A percentile compares a stretch with the other conserved stretches of the same genome.
Conservation (phyloP, 169 alveolate species). For the Plasmodium ovale region DNA sequence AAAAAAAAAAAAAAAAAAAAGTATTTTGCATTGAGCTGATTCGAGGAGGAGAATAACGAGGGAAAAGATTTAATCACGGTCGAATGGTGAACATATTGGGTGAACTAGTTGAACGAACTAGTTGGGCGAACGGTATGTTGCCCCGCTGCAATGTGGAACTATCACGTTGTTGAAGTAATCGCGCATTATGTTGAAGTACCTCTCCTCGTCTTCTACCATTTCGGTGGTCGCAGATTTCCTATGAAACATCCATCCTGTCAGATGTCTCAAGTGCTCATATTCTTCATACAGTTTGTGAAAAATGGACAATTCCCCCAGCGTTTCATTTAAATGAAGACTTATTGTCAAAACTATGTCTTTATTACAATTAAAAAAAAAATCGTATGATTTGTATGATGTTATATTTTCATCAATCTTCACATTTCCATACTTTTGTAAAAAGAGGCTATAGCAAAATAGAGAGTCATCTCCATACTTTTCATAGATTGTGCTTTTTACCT, state of each 20-base stretch:
- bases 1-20: no score
- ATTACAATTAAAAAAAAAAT: conserved; percentile 1
- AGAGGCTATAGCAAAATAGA: background rate
- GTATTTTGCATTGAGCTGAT: no score
- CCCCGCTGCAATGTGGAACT: conserved; percentile 4
- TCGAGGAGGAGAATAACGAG: no score
- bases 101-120: no score
- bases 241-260: background rate
- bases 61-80: background rate
- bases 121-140: no score
- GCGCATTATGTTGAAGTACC: conserved; percentile 19
- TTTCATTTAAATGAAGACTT: conserved; percentile 12
- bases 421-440: background rate
- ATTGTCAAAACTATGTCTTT: conserved; percentile 2
- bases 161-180: conserved; percentile 1
- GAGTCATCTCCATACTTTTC: background rate
- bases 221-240: background rate
- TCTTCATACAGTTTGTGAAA: conserved; percentile 15
- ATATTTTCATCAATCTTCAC: background rate
- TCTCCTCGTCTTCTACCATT: conserved; percentile 7
- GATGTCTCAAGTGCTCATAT: background rate
- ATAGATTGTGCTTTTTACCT: background rate
- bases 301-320: conserved; percentile 21
- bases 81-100: background rate
- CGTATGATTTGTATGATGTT: background rate